These are phyloP conservation scores for Emydomyces testavorans DNA, from an alignment of 2,329 filamentous ascomycete genomes.

Conservation along the genomic window DNA sequence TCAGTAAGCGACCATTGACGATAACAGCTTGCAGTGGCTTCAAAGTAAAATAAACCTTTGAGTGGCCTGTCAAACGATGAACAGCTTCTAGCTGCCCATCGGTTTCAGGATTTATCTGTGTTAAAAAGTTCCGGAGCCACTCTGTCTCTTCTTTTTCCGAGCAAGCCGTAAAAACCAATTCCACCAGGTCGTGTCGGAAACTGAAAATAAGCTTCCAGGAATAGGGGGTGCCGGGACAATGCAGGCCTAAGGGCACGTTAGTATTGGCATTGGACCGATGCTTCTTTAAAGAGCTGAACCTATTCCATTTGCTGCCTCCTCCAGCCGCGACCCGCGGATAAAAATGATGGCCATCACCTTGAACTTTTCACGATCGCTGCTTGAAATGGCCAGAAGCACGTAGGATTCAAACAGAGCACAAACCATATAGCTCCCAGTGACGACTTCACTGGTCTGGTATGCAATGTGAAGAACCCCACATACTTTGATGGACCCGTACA, in stretches of 20 bases:
- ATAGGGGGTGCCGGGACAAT: constrained; percentile 73
- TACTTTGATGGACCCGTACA: constrained; percentile 66
- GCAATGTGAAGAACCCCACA: constrained; percentile 76
- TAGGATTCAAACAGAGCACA: constrained; percentile 73
- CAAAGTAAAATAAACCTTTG: constrained; percentile 9
- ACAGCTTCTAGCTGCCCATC: constrained; percentile 17
- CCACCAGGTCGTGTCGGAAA: constrained; percentile 62
- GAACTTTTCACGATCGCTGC: constrained; percentile 56
- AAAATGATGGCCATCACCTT: constrained; percentile 60
- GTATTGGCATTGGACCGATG: background rate
- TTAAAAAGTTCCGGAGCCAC: constrained; percentile 61
- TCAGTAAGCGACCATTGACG: constrained; percentile 61
- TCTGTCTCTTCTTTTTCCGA: constrained; percentile 65
- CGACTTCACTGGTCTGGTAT: constrained; percentile 59
- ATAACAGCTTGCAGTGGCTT: constrained; percentile 48
- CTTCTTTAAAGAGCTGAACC: constrained; percentile 19
- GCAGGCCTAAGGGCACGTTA: constrained; percentile 49
- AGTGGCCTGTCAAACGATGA: constrained; percentile 20
- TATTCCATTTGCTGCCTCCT: constrained; percentile 27
- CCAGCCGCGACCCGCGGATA: constrained; percentile 25
- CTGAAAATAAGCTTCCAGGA: constrained; percentile 91
- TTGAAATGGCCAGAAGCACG: constrained; percentile 60
- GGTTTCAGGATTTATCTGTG: constrained; percentile 40
- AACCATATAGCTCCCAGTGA: constrained; percentile 71
- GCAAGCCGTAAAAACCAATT: constrained; percentile 78